Evolutionary conservation across 805 yeast genomes (phyloP), one percentile per base, ranked within the genome.

Genomic region (Saccharomycopsis schoenii): DNA sequence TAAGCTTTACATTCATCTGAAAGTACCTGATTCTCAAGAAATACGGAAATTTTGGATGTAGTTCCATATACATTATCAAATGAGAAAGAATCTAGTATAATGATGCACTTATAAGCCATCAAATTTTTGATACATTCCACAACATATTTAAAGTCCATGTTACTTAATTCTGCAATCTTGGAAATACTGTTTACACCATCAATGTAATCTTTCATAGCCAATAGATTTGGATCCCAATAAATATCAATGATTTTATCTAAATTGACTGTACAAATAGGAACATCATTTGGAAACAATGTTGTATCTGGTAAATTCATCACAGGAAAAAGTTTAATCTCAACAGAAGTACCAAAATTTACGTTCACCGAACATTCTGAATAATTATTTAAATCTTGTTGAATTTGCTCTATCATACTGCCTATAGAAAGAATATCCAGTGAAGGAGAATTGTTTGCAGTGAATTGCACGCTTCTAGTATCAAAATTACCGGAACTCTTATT

Each of bases 181-280:
- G 83, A 78, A 19, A 94, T 83, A 5, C 94, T 88, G 70, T 93
- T 93, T 57, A 91, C 77, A 1, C 99, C 99, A 68, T 94, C 83
- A 57, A 94, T 89, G 66, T 78, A 87, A 0, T 97, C 97, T 11
- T 89, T 73, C 25, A 94, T 88, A 66, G 88, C 86, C 55, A 90
- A 77, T 94, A 94, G 87, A 1, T 98, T 93, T 1, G 97, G 97
- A 72, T 94, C 99, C 97, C 99, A 94, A 67, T 88, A 86, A 9
- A 88, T 86, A 71, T 94, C 99, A 52, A 89, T 85, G 64, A 94
- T 76, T 43, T 81, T 75, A 36, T 80, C 79, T 40, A 94, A 74
- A 58, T 84, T 83, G 1, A 94, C 96, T 0, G 93, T 85, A n/a
- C 96, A 83, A 4, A 92, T 82, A 0, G 99, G 99, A 0, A 94